phyloP scores from a whole-genome alignment of 305 asterid genomes.

The Fraxinus baroniana region DNA sequence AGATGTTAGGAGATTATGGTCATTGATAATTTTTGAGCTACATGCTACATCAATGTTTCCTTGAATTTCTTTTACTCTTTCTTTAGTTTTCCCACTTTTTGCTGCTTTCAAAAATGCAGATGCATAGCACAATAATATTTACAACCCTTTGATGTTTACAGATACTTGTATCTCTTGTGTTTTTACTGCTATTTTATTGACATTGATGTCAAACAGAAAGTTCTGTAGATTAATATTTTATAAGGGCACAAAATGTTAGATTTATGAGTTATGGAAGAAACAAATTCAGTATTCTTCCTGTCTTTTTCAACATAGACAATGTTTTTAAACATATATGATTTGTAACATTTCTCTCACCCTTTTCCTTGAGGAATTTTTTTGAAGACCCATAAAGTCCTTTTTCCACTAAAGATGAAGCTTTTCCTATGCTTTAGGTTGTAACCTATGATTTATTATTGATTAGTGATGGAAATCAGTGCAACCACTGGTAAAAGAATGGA shows the following conservation, averaged over 20 bases:
- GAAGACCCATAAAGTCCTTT: neutral
- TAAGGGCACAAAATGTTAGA: neutral
- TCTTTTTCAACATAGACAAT: neutral
- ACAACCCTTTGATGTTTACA: slow-evolving; percentile 8
- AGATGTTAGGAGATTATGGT: neutral
- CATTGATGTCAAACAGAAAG: neutral
- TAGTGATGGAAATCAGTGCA: neutral
- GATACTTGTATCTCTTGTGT: neutral
- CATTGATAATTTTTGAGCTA: neutral
- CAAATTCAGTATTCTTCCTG: neutral
- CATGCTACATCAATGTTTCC: neutral
- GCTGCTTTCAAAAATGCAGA: neutral
- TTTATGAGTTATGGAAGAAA: neutral
- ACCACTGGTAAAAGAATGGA: neutral
- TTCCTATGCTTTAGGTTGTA: neutral
- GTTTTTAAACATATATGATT: neutral
- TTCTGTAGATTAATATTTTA: neutral
- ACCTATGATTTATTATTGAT: neutral
- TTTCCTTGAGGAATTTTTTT: neutral
- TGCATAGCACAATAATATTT: neutral
- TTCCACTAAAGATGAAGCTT: neutral
- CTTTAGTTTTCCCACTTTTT: neutral
- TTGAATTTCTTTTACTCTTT: neutral
- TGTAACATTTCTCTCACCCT: neutral
- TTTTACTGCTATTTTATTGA: neutral